A percentile compares a stretch with the other conserved stretches of the same genome.
These are phyloP conservation scores for Alectoria sarmentosa DNA, from an alignment of 495 filamentous ascomycete genomes.

Conservation along the genomic window DNA sequence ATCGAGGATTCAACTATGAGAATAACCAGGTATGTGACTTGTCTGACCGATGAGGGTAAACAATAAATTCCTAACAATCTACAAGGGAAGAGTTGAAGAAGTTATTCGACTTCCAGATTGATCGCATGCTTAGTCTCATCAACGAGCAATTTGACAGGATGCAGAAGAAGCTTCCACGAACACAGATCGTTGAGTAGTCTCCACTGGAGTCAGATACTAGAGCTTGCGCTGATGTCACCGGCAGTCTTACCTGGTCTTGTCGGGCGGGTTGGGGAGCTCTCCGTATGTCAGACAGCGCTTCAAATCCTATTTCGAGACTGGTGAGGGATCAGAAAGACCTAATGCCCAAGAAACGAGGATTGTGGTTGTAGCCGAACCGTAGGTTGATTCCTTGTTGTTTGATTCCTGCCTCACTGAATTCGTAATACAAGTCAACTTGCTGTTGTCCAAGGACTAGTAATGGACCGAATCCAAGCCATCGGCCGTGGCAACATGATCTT, in stretches of 20 bases:
- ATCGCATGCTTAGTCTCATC: slow-evolving; percentile 45
- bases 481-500: slow-evolving; percentile 38
- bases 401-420: not conserved
- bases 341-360: slow-evolving; percentile 39
- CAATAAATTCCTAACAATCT: slow-evolving; percentile 16
- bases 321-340: slow-evolving; percentile 26
- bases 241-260: slow-evolving; percentile 51
- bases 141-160: slow-evolving; percentile 49
- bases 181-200: slow-evolving; percentile 39
- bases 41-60: not conserved
- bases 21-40: slow-evolving; percentile 29
- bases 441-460: slow-evolving; percentile 48
- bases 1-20: slow-evolving; percentile 34
- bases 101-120: slow-evolving; percentile 50
- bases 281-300: slow-evolving; percentile 49
- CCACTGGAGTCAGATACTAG: not conserved
- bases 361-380: slow-evolving; percentile 46
- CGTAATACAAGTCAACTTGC: slow-evolving; percentile 41
- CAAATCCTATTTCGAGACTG: slow-evolving; percentile 33
- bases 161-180: slow-evolving; percentile 35
- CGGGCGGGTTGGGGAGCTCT: slow-evolving; percentile 59
- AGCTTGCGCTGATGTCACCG: slow-evolving; percentile 4
- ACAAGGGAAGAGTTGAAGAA: slow-evolving; percentile 41
- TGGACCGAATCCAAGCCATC: slow-evolving; percentile 47
- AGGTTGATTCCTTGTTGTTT: slow-evolving; percentile 2